Percentiles rank a stretch among this genome's conserved stretches.
Conservation (phyloP, 148 eudicot genomes). For the Oxyria digyna region DNA sequence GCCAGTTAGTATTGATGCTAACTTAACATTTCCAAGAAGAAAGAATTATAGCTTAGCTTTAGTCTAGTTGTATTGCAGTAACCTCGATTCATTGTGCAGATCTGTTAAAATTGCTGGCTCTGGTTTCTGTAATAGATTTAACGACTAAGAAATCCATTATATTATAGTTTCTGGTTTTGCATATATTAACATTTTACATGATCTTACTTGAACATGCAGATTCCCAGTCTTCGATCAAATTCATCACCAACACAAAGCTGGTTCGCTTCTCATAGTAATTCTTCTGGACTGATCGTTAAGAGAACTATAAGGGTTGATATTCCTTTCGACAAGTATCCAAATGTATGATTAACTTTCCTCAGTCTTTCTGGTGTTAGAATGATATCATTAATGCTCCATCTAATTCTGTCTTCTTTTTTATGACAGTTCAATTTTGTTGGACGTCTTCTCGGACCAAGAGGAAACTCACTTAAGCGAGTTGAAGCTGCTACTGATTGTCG, state of each 20-base stretch:
- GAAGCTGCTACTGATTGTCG: constrained; percentile 95
- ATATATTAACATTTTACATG: neutral
- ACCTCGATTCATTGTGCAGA: too few species aligned
- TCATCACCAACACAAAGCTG: constrained; percentile 55
- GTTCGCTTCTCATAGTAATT: constrained; percentile 65
- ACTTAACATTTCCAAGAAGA: constrained; percentile 25
- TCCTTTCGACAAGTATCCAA: constrained; percentile 82
- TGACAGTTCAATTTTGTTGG: constrained; percentile 95
- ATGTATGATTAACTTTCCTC: constrained; percentile 37
- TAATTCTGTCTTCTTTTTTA: neutral
- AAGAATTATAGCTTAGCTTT: constrained; percentile 20
- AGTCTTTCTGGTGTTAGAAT: neutral
- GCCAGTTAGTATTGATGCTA: constrained; percentile 66
- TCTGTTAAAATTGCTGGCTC: too few species aligned
- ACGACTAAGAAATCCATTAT: neutral
- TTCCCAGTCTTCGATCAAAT: constrained; percentile 56
- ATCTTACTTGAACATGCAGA: constrained; percentile 26
- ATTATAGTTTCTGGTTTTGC: neutral
- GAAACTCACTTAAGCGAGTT: constrained; percentile 91
- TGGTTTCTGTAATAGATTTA: neutral
- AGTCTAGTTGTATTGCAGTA: too few species aligned
- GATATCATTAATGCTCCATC: neutral
- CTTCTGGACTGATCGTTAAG: constrained; percentile 91
- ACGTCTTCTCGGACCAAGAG: constrained; percentile 95
- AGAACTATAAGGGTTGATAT: constrained; percentile 86